These are phyloP conservation scores for Rugiboletus extremiorientalis DNA, from an alignment of 1,284 basidiomycete species.

Conservation along the genomic window DNA sequence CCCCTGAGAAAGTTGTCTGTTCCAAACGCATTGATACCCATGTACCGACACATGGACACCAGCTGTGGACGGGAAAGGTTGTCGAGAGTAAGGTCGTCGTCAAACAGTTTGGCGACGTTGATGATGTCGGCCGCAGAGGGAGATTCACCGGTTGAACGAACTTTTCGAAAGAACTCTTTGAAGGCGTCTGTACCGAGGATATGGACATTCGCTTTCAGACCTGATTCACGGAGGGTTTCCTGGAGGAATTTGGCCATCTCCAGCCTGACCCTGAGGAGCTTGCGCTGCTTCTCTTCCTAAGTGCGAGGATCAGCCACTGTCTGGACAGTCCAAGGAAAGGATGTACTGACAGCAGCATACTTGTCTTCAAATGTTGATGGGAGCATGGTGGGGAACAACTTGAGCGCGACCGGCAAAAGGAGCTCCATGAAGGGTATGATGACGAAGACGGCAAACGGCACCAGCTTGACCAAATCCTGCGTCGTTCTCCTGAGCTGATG, in stretches of 20 bases:
- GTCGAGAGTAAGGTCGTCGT: constrained; percentile 97
- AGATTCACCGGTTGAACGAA: constrained; percentile 92
- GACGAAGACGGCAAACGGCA: constrained; percentile 95
- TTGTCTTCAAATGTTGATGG: constrained; percentile 99
- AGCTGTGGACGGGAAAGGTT: constrained; percentile 97
- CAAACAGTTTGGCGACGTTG: constrained; percentile 95
- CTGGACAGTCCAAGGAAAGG: neutral
- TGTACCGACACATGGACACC: constrained; percentile 96
- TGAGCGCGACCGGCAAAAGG: constrained; percentile 94
- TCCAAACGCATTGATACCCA: constrained; percentile 98
- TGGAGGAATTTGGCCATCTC: constrained; percentile 99
- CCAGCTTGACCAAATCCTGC: constrained; percentile 86
- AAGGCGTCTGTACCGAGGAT: constrained; percentile 95
- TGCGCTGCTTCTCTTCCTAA: constrained; percentile 97
- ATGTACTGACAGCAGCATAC: constrained; percentile 75
- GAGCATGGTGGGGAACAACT: constrained; percentile 98
- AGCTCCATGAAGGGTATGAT: constrained; percentile 99
- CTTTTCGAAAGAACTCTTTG: constrained; percentile 99
- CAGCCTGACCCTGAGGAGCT: constrained; percentile 89
- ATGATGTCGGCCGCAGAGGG: constrained; percentile 89
- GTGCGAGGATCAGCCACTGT: neutral
- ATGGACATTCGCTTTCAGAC: constrained; percentile 87
- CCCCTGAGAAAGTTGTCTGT: constrained; percentile 98
- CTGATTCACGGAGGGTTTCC: constrained; percentile 94
- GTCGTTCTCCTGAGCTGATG: constrained; percentile 88